Conservation (phyloP, 2,329 filamentous ascomycete genomes). For the Tothia fuscella region DNA sequence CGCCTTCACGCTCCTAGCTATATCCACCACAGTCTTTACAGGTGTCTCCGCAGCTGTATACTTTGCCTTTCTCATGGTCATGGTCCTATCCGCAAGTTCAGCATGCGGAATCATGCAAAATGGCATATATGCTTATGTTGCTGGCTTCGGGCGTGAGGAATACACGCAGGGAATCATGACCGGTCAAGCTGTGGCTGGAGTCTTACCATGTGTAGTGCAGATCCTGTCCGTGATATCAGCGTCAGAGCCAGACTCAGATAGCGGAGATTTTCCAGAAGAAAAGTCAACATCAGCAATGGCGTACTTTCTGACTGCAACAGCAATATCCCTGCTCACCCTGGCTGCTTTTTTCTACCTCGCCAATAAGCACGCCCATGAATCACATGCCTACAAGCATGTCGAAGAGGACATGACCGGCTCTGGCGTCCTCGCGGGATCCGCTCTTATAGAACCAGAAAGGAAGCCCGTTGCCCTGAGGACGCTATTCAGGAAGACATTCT, state of each 20-base stretch:
- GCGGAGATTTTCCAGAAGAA: slow-evolving; percentile 22
- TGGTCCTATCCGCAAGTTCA: slow-evolving; percentile 68
- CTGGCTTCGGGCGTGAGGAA: slow-evolving; percentile 70
- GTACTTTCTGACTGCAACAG: slow-evolving; percentile 82
- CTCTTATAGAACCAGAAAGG: slow-evolving; percentile 15
- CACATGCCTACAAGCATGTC: slow-evolving; percentile 15
- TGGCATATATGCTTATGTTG: slow-evolving; percentile 82
- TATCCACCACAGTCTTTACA: slow-evolving; percentile 63
- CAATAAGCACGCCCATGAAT: slow-evolving; percentile 33
- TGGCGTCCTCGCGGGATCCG: slow-evolving; percentile 3
- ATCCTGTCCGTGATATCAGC: slow-evolving; percentile 69
- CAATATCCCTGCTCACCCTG: slow-evolving; percentile 58
- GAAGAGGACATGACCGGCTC: slow-evolving; percentile 5
- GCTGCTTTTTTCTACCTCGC: slow-evolving; percentile 64
- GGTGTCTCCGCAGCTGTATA: slow-evolving; percentile 53
- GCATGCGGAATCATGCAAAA: slow-evolving; percentile 85
- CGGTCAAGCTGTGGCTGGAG: slow-evolving; percentile 83
- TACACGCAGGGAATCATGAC: slow-evolving; percentile 97
- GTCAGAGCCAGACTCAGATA: slow-evolving; percentile 32
- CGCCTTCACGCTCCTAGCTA: slow-evolving; percentile 64
- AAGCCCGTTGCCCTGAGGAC: slow-evolving; percentile 44
- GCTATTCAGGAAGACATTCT: slow-evolving; percentile 67
- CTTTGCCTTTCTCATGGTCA: slow-evolving; percentile 68
- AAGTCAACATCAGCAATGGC: slow-evolving; percentile 65
- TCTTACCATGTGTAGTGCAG: slow-evolving; percentile 77